Conservation (phyloP, 2,329 filamentous ascomycete genomes). For the Ophiostoma pallidulum region DNA sequence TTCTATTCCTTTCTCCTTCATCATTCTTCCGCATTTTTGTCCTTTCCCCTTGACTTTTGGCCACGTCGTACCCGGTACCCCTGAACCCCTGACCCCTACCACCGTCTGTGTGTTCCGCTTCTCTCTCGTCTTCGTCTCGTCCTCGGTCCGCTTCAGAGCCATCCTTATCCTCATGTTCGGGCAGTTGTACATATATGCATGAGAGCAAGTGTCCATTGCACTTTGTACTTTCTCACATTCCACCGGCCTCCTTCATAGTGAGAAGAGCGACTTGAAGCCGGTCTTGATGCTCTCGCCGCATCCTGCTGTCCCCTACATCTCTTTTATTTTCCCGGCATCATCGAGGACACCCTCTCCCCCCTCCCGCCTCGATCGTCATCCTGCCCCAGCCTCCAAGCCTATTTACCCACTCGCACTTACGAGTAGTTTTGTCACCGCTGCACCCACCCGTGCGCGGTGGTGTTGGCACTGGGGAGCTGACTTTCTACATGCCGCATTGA, state of each 20-base stretch:
- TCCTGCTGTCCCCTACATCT: background rate
- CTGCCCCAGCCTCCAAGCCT: slow-evolving; percentile 10
- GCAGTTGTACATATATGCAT: too few species aligned
- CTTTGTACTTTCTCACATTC: background rate
- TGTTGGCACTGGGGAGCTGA: background rate
- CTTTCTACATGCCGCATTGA: background rate
- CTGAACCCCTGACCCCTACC: slow-evolving; percentile 11
- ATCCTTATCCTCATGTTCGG: background rate
- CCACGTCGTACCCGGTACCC: slow-evolving; percentile 1
- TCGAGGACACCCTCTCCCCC: slow-evolving; percentile 4
- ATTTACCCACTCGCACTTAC: slow-evolving; percentile 9
- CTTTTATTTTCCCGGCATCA: background rate
- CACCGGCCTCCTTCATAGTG: background rate
- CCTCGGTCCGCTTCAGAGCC: background rate
- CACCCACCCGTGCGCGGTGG: background rate
- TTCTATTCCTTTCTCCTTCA: background rate
- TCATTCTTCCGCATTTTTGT: background rate
- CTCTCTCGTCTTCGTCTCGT: background rate
- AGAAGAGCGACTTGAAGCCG: too few species aligned
- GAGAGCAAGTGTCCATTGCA: background rate
- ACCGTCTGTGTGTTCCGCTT: slow-evolving; percentile 8
- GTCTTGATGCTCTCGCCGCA: background rate
- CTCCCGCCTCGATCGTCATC: slow-evolving; percentile 6
- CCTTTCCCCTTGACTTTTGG: background rate
- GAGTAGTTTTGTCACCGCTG: background rate